Conservation (phyloP, 2,329 filamentous ascomycete genomes). For the Sporothrix schenckii region DNA sequence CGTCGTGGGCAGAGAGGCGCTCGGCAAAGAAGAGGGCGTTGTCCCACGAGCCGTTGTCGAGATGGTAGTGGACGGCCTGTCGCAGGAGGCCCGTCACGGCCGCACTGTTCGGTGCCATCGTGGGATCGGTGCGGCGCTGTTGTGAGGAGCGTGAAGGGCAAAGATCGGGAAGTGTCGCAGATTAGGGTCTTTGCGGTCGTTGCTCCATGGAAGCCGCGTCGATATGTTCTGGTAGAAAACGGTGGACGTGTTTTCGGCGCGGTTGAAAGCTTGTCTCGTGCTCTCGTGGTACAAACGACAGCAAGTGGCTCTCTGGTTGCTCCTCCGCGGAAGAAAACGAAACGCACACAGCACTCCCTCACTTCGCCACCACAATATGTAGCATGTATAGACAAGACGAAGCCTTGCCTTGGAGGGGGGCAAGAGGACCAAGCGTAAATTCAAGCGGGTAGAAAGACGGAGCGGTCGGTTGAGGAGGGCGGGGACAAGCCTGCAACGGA, state of each 20-base stretch:
- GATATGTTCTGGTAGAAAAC: too few relatives aligned
- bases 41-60: slow-evolving; percentile 86
- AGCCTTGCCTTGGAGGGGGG: background rate
- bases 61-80: slow-evolving; percentile 66
- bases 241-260: background rate
- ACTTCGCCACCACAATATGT: background rate
- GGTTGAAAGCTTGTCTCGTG: background rate
- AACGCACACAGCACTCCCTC: slow-evolving; percentile 19
- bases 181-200: slow-evolving; percentile 29
- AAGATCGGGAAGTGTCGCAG: slow-evolving; percentile 23
- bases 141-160: background rate
- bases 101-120: slow-evolving; percentile 58
- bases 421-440: background rate
- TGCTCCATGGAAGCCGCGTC: slow-evolving; percentile 34
- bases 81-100: slow-evolving; percentile 58
- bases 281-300: background rate
- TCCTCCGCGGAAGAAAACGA: background rate
- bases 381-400: slow-evolving; percentile 1
- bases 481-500: background rate
- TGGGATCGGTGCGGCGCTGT: slow-evolving; percentile 31
- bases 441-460: background rate
- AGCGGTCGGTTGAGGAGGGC: background rate
- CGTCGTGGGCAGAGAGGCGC: slow-evolving; percentile 80
- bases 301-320: background rate
- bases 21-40: slow-evolving; percentile 95